Evolutionary conservation across 306 rosid species (phyloP), one percentile per base, ranked within the genome.

Genomic region (Canavalia ensiformis): DNA sequence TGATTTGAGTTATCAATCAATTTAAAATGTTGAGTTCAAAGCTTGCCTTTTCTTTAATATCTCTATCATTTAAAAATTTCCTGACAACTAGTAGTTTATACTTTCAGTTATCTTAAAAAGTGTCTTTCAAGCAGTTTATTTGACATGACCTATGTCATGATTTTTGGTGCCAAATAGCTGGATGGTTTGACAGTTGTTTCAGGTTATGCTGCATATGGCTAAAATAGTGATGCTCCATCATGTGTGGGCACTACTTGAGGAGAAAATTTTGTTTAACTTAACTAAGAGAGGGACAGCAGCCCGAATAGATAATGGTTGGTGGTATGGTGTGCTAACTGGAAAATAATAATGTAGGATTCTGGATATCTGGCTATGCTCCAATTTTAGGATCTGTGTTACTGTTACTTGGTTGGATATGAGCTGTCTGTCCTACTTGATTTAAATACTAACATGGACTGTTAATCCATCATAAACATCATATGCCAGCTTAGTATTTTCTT

Each of bases 251-350:
- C 77, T 63, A 56, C 64, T 64, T 63, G 81, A 79, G 66, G 25
- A 63, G 78, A 58, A 68, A 44, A 2, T 7, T 42, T 73, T 41
- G 71, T 52, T 79, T 42, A 62, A 72, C 39, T 55, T 80, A 55
- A 64, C 50, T 57, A 46, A 69, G 65, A 49, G 75, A 86, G 65
- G 69, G 86, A 30, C 81, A 78, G 58, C n/a, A 82, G 5, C 46
- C 72, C 72, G 9, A 52, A 63, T 72, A 77, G 71, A 68, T 69
- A 54, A 78, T 67, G 86, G 76, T 73, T 76, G 82, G 76, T 60
- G 83, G 67, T 67, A 46, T 86, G 86, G 66, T 75, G 65, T 81
- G 83, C 54, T 70, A 41, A 72, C 74, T 75, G 87, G 82, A 70
- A 76, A 83, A 84, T 59, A 50, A 67, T 79, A 31, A 66, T 28